A percentile compares a stretch with the other conserved stretches of the same genome.
These are phyloP conservation scores for Xylariaceae sp. DNA, from an alignment of 2,329 filamentous ascomycete genomes.

Conservation along the genomic window DNA sequence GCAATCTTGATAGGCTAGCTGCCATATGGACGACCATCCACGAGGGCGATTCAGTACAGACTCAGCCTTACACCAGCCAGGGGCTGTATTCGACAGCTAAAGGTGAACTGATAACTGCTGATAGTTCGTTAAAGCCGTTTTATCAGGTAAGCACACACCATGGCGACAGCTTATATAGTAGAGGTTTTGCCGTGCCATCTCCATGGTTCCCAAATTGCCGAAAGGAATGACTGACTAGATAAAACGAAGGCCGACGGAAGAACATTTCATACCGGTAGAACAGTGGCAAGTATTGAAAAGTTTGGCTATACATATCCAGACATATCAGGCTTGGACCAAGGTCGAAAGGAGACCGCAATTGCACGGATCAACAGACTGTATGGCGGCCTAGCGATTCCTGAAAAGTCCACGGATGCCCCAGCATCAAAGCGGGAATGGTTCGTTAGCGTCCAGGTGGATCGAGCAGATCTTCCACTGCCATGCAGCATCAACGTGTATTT, in stretches of 20 bases:
- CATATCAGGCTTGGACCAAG: slow-evolving; percentile 51
- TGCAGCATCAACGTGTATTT: slow-evolving; percentile 37
- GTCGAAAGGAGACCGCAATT: slow-evolving; percentile 59
- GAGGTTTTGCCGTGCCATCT: not conserved
- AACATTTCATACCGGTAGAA: slow-evolving; percentile 42
- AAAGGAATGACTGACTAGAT: not conserved
- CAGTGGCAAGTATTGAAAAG: slow-evolving; percentile 28
- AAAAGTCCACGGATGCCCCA: not conserved
- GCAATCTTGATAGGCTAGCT: slow-evolving; percentile 59
- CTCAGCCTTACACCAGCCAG: slow-evolving; percentile 27
- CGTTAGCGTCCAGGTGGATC: slow-evolving; percentile 37
- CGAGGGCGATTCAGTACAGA: slow-evolving; percentile 29
- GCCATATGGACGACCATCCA: slow-evolving; percentile 46
- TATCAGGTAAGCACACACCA: slow-evolving; percentile 30
- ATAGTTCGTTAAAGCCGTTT: slow-evolving; percentile 49
- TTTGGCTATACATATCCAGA: slow-evolving; percentile 43
- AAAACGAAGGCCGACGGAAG: slow-evolving; percentile 25
- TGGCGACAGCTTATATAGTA: not conserved
- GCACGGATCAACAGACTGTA: slow-evolving; percentile 56
- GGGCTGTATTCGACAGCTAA: slow-evolving; percentile 40
- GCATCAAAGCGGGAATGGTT: slow-evolving; percentile 32
- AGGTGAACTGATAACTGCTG: slow-evolving; percentile 40
- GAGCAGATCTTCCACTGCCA: slow-evolving; percentile 37
- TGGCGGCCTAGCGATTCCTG: slow-evolving; percentile 12
- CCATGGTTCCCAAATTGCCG: not conserved